Conservation (phyloP, 192 early-diverging fungal species). For the Gryganskiella cystojenkinii region DNA sequence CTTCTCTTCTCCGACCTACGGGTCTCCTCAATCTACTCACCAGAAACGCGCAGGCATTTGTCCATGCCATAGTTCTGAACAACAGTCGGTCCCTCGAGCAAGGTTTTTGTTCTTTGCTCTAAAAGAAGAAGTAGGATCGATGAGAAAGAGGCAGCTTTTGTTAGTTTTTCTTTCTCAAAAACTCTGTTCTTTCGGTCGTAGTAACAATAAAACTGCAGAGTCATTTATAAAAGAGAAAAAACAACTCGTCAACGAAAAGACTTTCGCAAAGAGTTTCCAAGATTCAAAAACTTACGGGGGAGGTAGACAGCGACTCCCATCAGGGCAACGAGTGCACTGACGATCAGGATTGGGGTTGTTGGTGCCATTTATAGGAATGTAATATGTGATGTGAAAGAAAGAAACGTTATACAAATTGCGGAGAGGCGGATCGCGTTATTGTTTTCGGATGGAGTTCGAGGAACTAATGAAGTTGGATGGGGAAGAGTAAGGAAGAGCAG, state of each 20-base stretch:
- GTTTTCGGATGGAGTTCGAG: too few relatives aligned
- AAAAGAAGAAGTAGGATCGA: background rate
- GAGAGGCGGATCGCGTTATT: background rate
- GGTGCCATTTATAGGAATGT: slow-evolving; percentile 16
- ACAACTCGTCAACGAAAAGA: too few relatives aligned
- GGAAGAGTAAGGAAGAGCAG: background rate
- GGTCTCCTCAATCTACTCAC: slow-evolving; percentile 17
- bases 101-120: slow-evolving; percentile 43
- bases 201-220: too few relatives aligned
- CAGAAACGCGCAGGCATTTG: slow-evolving; percentile 28
- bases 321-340: slow-evolving; percentile 28
- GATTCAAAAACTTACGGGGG: slow-evolving; percentile 33
- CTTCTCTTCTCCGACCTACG: too few relatives aligned
- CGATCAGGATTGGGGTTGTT: slow-evolving; percentile 19
- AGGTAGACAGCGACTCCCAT: slow-evolving; percentile 40
- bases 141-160: background rate
- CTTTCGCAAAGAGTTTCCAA: too few relatives aligned
- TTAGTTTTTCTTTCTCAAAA: background rate
- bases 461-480: background rate
- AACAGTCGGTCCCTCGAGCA: slow-evolving; percentile 29
- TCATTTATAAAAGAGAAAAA: too few relatives aligned
- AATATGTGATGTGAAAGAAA: background rate
- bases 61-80: slow-evolving; percentile 52
- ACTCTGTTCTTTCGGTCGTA: background rate
- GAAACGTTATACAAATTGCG: background rate